Conservation (phyloP, 768 basidiomycete species). For the Suillus bovinus region DNA sequence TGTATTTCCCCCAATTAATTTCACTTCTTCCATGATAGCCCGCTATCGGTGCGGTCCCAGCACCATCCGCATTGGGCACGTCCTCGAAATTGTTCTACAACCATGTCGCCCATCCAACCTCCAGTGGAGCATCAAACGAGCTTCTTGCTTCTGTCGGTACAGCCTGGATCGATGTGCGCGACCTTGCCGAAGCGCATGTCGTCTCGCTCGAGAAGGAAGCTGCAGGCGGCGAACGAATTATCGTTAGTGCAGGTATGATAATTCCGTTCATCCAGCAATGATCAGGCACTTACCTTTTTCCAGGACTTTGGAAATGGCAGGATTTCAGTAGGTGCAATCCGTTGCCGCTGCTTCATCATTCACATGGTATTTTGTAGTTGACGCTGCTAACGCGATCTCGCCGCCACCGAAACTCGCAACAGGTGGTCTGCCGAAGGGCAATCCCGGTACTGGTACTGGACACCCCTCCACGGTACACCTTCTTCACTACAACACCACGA, state of each 20-base stretch:
- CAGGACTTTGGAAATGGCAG: conserved; percentile 33
- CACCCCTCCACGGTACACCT: conserved; percentile 28
- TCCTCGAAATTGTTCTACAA: conserved; percentile 39
- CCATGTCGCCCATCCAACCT: conserved; percentile 27
- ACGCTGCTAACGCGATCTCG: conserved; percentile 35
- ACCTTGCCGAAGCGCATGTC: conserved; percentile 55
- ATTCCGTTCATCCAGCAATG: background rate
- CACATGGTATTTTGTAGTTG: conserved; percentile 27
- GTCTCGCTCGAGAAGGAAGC: conserved; percentile 49
- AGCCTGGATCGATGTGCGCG: conserved; percentile 53
- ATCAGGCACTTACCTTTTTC: background rate
- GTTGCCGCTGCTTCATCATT: background rate
- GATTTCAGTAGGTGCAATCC: conserved; percentile 26
- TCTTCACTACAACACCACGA: conserved; percentile 35
- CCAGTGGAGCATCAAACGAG: conserved; percentile 25
- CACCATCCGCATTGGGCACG: conserved; percentile 38
- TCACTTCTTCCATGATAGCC: conserved; percentile 31
- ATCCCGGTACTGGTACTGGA: conserved; percentile 32
- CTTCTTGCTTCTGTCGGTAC: conserved; percentile 24
- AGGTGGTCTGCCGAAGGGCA: conserved; percentile 31
- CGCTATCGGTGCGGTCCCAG: conserved; percentile 40
- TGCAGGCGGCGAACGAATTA: conserved; percentile 59
- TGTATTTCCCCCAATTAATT: background rate
- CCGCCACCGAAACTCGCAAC: conserved; percentile 33
- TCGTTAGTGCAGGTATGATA: conserved; percentile 40